Conservation (phyloP, 1,284 basidiomycete genomes). For the Ustilago cynodontis region DNA sequence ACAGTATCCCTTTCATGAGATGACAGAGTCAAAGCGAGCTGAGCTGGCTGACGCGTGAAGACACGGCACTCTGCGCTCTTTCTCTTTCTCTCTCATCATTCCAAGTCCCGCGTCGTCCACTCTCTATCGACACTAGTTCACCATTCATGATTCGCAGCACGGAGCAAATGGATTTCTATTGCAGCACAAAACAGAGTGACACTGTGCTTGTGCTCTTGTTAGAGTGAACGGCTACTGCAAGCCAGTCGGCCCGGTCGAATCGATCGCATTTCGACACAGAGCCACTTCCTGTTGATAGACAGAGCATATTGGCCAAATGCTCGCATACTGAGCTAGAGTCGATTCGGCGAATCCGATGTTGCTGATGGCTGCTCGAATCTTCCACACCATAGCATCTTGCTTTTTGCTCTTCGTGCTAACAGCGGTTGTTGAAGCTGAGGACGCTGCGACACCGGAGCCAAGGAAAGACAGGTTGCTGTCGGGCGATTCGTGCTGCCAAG, state of each 20-base stretch:
- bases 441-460: no score
- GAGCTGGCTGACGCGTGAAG: no score
- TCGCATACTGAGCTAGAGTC: constrained; percentile 20
- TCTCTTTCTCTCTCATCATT: no score
- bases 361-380: constrained; percentile 22
- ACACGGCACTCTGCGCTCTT: no score
- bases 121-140: no score
- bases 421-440: not conserved
- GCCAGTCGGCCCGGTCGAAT: constrained; percentile 16
- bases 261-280: constrained; percentile 15
- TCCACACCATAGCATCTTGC: constrained; percentile 22
- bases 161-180: no score
- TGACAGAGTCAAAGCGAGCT: no score
- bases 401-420: not conserved
- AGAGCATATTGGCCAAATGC: constrained; percentile 15
- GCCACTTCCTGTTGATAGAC: constrained; percentile 18
- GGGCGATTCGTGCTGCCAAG: not conserved
- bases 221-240: constrained; percentile 9
- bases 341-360: constrained; percentile 28
- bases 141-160: no score
- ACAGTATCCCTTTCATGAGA: no score
- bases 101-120: no score
- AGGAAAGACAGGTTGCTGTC: not conserved
- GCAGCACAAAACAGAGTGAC: no score
- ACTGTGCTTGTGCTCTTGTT: no score